phyloP scores from a whole-genome alignment of 2,329 filamentous ascomycete genomes.

The Fusarium mundagurra region DNA sequence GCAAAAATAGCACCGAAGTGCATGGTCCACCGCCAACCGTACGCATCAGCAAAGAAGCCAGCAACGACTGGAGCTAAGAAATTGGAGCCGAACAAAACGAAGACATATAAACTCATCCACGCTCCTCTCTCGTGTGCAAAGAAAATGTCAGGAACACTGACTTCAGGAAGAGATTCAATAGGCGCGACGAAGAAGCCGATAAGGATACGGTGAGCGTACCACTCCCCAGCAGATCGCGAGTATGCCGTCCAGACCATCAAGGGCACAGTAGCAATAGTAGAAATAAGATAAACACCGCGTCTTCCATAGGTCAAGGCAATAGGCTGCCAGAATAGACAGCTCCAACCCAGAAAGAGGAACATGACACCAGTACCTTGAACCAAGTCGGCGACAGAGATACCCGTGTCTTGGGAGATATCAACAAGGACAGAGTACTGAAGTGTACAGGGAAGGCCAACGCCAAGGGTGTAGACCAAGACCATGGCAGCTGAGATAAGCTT shows the following conservation, averaged over 20 bases:
- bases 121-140: background rate
- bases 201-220: background rate
- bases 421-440: background rate
- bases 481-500: background rate
- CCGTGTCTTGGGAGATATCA: background rate
- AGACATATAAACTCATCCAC: background rate
- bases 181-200: background rate
- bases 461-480: background rate
- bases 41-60: background rate
- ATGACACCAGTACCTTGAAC: background rate
- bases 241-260: constrained; percentile 1
- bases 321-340: constrained; percentile 1
- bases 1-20: background rate
- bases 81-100: background rate
- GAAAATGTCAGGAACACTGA: background rate
- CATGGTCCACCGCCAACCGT: background rate
- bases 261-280: background rate
- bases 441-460: background rate
- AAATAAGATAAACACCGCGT: background rate
- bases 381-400: background rate
- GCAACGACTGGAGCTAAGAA: background rate
- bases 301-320: background rate
- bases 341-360: constrained; percentile 1
- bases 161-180: background rate
- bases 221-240: background rate